Conservation (phyloP, 495 filamentous ascomycete species). For the Podospora didyma region DNA sequence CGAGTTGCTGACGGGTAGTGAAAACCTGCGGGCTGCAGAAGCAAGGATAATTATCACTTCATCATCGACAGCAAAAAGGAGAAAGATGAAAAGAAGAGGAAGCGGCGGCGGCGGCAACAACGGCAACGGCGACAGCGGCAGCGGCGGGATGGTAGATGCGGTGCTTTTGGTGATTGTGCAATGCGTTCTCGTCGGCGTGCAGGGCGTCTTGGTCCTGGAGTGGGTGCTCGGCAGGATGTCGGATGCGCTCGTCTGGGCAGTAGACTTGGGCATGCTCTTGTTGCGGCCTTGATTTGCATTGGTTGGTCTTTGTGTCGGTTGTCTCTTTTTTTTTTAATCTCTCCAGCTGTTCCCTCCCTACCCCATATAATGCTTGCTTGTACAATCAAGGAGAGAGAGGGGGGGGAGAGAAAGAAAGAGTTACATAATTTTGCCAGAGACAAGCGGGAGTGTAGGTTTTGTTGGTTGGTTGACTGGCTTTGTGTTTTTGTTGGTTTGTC, state of each 20-base stretch:
- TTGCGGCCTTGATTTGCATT: too few species aligned
- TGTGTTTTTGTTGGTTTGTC: neutral
- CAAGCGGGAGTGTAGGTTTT: too few species aligned
- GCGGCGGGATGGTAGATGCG: constrained; percentile 8
- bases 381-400: neutral
- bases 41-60: neutral
- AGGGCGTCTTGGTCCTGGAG: constrained; percentile 17
- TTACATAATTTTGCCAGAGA: too few species aligned
- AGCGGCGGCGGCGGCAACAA: neutral
- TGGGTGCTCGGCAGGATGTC: constrained; percentile 23
- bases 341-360: too few species aligned
- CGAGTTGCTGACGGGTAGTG: neutral
- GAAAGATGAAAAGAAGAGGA: neutral
- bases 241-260: constrained; percentile 22
- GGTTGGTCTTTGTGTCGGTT: too few species aligned
- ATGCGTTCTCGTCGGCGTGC: constrained; percentile 21
- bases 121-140: constrained; percentile 2
- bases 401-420: neutral
- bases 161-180: constrained; percentile 24
- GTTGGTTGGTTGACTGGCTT: neutral
- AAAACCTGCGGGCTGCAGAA: neutral
- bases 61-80: neutral
- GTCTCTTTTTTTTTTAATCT: neutral
- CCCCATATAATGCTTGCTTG: too few species aligned
- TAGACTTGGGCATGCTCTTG: constrained; percentile 28